Evolutionary conservation across 192 early-diverging fungal species (phyloP).

Genomic region (Glomus cerebriforme): DNA sequence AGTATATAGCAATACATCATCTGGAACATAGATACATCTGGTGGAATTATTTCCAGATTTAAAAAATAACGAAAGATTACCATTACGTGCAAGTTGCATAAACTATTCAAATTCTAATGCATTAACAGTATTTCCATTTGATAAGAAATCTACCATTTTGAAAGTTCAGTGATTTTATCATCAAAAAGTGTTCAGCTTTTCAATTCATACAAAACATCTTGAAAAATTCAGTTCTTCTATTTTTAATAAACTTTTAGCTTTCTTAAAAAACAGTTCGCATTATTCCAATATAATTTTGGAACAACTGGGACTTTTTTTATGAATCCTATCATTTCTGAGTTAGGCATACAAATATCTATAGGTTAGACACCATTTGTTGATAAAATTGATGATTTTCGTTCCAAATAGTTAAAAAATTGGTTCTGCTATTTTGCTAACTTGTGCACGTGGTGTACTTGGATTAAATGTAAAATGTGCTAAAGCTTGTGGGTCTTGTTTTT

Average conservation of each 20-base stretch:
- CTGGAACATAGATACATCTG: background rate
- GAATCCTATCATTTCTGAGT: slow-evolving; percentile 57
- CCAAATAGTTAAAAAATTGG: slow-evolving; percentile 60
- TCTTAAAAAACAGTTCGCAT: slow-evolving; percentile 56
- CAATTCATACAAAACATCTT: slow-evolving; percentile 71
- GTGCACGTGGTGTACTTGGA: slow-evolving; percentile 68
- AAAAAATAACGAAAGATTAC: slow-evolving; percentile 57
- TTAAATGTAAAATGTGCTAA: slow-evolving; percentile 67
- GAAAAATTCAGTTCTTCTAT: slow-evolving; percentile 55
- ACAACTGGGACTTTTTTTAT: slow-evolving; percentile 67
- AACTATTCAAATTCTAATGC: slow-evolving; percentile 35
- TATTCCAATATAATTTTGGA: slow-evolving; percentile 49
- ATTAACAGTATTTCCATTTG: slow-evolving; percentile 37
- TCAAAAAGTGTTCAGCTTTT: slow-evolving; percentile 51
- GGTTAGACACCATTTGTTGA: slow-evolving; percentile 66
- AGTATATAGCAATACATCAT: slow-evolving; percentile 8
- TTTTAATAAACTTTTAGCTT: slow-evolving; percentile 40
- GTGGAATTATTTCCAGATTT: slow-evolving; percentile 41
- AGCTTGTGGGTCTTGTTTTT: slow-evolving; percentile 65
- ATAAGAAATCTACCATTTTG: slow-evolving; percentile 77
- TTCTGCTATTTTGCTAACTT: slow-evolving; percentile 63
- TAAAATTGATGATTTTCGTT: slow-evolving; percentile 57
- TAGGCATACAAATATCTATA: slow-evolving; percentile 62
- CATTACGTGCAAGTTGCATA: slow-evolving; percentile 52
- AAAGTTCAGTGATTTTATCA: slow-evolving; percentile 62